These are phyloP conservation scores for Malbranchea zuffiana DNA, from an alignment of 2,329 filamentous ascomycete genomes.

Conservation along the genomic window DNA sequence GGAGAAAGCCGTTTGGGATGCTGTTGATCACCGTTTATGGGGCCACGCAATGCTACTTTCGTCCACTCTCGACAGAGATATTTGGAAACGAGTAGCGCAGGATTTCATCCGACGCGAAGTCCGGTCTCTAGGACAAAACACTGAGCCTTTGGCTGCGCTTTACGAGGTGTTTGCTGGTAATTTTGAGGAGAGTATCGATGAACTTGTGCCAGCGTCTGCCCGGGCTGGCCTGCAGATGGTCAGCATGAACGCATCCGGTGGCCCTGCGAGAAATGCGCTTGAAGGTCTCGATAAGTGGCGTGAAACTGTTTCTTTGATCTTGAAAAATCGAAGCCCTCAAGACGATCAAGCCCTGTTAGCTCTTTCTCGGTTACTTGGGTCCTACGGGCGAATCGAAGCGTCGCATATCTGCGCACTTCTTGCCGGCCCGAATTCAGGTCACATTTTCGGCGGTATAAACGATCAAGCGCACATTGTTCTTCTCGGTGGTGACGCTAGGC, in stretches of 20 bases:
- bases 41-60: slow-evolving; percentile 91
- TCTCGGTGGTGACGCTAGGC: slow-evolving; percentile 70
- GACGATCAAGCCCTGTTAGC: slow-evolving; percentile 69
- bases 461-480: slow-evolving; percentile 74
- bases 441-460: slow-evolving; percentile 70
- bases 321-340: slow-evolving; percentile 76
- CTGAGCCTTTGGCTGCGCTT: slow-evolving; percentile 77
- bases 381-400: slow-evolving; percentile 81
- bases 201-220: slow-evolving; percentile 85
- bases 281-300: slow-evolving; percentile 88
- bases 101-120: slow-evolving; percentile 95
- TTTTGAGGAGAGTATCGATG: slow-evolving; percentile 85
- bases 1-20: slow-evolving; percentile 85
- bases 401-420: slow-evolving; percentile 93
- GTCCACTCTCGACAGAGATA: slow-evolving; percentile 57
- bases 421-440: slow-evolving; percentile 45
- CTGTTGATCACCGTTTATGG: slow-evolving; percentile 89
- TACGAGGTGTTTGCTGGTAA: slow-evolving; percentile 94
- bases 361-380: slow-evolving; percentile 68
- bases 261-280: slow-evolving; percentile 58
- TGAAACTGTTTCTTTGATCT: slow-evolving; percentile 73
- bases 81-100: slow-evolving; percentile 88
- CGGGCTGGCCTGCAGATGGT: slow-evolving; percentile 86
- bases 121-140: slow-evolving; percentile 65
- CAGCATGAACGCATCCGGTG: slow-evolving; percentile 52